phyloP scores from a whole-genome alignment of 352 stramenopile genomes.

The Pythium sukuiense region DNA sequence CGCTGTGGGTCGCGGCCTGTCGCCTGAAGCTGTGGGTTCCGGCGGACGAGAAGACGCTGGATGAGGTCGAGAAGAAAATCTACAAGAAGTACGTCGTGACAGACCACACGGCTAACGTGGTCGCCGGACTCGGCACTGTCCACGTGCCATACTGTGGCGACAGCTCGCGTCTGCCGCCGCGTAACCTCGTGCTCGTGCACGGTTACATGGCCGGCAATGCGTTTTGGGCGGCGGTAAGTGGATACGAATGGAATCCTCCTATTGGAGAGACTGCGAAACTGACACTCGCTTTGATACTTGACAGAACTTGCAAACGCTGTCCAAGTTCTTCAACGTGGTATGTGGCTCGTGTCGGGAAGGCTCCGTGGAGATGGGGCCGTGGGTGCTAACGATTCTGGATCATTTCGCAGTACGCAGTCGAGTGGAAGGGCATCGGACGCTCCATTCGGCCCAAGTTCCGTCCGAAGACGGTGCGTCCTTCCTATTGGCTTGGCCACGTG shows the following conservation, averaged over 20 bases:
- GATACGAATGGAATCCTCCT: too few relatives aligned
- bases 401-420: slow-evolving; percentile 67
- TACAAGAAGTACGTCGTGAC: slow-evolving; percentile 67
- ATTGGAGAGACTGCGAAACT: too few relatives aligned
- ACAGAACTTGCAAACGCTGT: slow-evolving; percentile 73
- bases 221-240: slow-evolving; percentile 69
- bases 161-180: slow-evolving; percentile 42
- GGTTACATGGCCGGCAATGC: slow-evolving; percentile 77
- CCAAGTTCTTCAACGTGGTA: slow-evolving; percentile 82
- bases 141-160: slow-evolving; percentile 78
- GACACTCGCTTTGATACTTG: too few relatives aligned
- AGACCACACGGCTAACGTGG: slow-evolving; percentile 50
- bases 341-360: too few relatives aligned
- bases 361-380: too few relatives aligned
- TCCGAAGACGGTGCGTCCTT: slow-evolving; percentile 50
- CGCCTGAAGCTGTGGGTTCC: slow-evolving; percentile 57
- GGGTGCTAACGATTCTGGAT: too few relatives aligned
- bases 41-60: slow-evolving; percentile 45
- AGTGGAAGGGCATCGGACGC: slow-evolving; percentile 80
- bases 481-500: too few relatives aligned
- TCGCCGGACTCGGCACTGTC: slow-evolving; percentile 69
- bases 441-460: slow-evolving; percentile 62
- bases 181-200: slow-evolving; percentile 72
- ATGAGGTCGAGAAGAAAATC: slow-evolving; percentile 62
- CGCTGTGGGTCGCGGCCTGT: slow-evolving; percentile 50